Base-by-base conservation (phyloP, 1,284 basidiomycete species). In the Cutaneotrichosporon spelunceum region DNA sequence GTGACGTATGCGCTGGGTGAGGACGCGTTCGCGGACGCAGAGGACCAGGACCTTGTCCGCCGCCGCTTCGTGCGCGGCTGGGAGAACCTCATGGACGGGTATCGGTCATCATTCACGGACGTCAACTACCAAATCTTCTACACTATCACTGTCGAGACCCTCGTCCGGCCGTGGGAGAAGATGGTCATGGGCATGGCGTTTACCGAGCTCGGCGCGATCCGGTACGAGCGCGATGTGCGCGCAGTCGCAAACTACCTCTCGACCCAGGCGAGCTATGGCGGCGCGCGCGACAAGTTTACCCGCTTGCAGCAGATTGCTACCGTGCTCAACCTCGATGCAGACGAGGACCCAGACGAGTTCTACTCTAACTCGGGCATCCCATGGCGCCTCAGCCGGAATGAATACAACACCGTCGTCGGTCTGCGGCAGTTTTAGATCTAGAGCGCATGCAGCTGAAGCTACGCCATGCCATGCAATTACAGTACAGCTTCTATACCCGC, bases 181-280 rank as follows among this genome's bases (percentile, higher is more conserved):
- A 85, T 88, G 71, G 82, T 94, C 24, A 81, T 88, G 71, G 83
- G 85, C 2, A 84, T 96, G 76, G 87, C 86, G 72, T 98, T 91
- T 74, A 90, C 90, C 14, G 95, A 98, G 90, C 85, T 98, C 56
- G 96, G 96, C n/a, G 94, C 94, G 2, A 88, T 99, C 63, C 89
- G 93, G 16, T 96, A 97, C 75, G 96, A 99, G 72, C 87, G 90
- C 30, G 96, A 99, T 75, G 80, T 99, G 44, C 85, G 96, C 36
- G 85, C 89, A 2, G 84, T 98, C 63, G 87, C 86, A 14, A 84
- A 86, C 2, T 93, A 90, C 77, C 84, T 99, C 19, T 87, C 89
- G 0, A 85, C 87, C 1, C 93, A 96, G 73, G 91, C 90, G 5
- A 83, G 85, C 1, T 91, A 92, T 74, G 91, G 92, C 13, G 90